Percentiles rank a stretch among this genome's conserved stretches.
phyloP scores from a whole-genome alignment of 306 rosid species.

The Prunus padus region DNA sequence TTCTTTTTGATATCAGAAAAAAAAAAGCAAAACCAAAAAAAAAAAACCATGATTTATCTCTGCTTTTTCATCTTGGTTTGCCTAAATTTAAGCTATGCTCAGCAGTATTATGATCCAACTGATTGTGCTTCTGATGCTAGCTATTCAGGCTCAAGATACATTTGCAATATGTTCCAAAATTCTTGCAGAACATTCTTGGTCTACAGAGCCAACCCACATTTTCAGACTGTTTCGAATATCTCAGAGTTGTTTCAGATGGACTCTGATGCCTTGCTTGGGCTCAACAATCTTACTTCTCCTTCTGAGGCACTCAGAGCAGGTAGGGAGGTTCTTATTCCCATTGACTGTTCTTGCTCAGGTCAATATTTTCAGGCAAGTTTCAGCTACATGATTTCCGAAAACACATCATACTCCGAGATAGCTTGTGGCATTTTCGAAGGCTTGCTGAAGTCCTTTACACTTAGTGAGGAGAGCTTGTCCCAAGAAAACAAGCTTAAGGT shows the following conservation, averaged over 20 bases:
- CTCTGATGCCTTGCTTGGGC: constrained; percentile 25
- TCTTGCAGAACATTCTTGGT: constrained; percentile 60
- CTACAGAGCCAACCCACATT: constrained; percentile 49
- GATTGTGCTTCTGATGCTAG: constrained; percentile 31
- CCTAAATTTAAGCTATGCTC: constrained; percentile 39
- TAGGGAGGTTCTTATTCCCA: constrained; percentile 60
- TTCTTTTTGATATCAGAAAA: neutral
- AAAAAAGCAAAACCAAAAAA: neutral
- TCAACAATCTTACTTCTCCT: constrained; percentile 40
- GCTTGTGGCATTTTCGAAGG: constrained; percentile 65
- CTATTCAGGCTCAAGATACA: constrained; percentile 46
- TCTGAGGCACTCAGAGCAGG: constrained; percentile 39
- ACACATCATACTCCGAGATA: constrained; percentile 32
- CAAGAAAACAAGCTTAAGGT: constrained; percentile 17
- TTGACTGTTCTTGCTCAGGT: constrained; percentile 46
- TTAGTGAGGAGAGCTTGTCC: constrained; percentile 31
- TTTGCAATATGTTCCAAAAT: constrained; percentile 38
- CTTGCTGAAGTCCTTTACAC: constrained; percentile 41
- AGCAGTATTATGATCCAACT: constrained; percentile 36
- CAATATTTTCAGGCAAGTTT: constrained; percentile 40
- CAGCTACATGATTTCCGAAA: constrained; percentile 30
- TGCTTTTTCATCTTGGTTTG: constrained; percentile 38
- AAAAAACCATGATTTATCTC: constrained; percentile 33
- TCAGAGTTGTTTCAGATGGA: constrained; percentile 37
- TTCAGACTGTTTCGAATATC: constrained; percentile 36